A percentile compares a stretch with the other conserved stretches of the same genome.
Evolutionary conservation across 2,329 filamentous ascomycete species (phyloP).

Genomic region (Fusarium redolens): DNA sequence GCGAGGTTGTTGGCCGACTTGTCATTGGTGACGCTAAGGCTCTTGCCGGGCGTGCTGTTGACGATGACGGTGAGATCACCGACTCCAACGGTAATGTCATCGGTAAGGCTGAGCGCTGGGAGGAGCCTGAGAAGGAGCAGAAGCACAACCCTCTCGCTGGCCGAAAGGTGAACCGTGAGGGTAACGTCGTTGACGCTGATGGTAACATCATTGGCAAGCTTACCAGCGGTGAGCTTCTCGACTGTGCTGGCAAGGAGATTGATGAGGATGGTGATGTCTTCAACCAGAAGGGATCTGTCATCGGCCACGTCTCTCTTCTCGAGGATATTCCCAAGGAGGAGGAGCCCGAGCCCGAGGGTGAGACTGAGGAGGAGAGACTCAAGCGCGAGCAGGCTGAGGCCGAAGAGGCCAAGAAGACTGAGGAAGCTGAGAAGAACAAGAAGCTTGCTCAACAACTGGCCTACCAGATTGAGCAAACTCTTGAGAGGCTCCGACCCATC

Average conservation of each 20-base stretch:
- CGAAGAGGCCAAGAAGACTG: constrained; percentile 60
- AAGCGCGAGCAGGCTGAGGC: constrained; percentile 49
- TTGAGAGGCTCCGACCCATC: constrained; percentile 86
- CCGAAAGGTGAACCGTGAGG: constrained; percentile 67
- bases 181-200: constrained; percentile 68
- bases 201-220: constrained; percentile 74
- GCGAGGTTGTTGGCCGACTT: constrained; percentile 78
- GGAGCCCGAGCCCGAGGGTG: constrained; percentile 57
- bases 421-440: constrained; percentile 72
- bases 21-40: constrained; percentile 77
- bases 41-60: constrained; percentile 78
- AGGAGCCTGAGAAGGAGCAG: constrained; percentile 65
- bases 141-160: constrained; percentile 64
- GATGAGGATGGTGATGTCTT: constrained; percentile 78
- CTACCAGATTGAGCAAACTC: constrained; percentile 77
- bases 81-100: constrained; percentile 77
- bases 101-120: constrained; percentile 70
- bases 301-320: constrained; percentile 76
- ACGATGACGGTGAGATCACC: constrained; percentile 84
- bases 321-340: constrained; percentile 62
- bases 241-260: constrained; percentile 75
- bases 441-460: constrained; percentile 84
- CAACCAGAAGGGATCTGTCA: constrained; percentile 73
- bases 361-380: constrained; percentile 55
- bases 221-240: constrained; percentile 72